phyloP scores from a whole-genome alignment of 441 rosid species.

The Manihot esculenta region DNA sequence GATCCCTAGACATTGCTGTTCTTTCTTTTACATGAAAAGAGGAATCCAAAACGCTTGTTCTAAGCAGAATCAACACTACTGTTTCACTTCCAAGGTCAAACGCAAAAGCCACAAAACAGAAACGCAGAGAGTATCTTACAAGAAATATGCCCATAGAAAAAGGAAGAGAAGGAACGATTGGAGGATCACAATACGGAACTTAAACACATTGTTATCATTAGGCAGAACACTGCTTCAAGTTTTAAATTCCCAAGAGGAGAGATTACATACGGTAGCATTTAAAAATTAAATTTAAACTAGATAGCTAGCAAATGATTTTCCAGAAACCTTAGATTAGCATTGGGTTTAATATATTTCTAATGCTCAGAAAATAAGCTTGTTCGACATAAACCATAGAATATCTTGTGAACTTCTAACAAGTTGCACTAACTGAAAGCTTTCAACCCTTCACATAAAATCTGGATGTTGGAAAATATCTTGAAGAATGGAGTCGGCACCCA shows the following conservation, averaged over 20 bases:
- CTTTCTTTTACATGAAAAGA: neutral
- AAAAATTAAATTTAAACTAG: too few relatives aligned
- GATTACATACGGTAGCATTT: too few relatives aligned
- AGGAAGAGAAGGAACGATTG: too few relatives aligned
- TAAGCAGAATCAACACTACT: too few relatives aligned
- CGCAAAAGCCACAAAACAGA: neutral
- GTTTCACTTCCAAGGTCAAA: slow-evolving; percentile 19
- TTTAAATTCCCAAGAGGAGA: too few relatives aligned
- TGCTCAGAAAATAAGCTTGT: neutral
- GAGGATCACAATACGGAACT: too few relatives aligned
- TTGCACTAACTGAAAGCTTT: neutral
- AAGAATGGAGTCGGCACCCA: slow-evolving; percentile 26
- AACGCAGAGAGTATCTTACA: neutral
- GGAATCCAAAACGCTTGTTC: too few relatives aligned
- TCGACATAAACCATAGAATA: too few relatives aligned
- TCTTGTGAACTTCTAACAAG: too few relatives aligned
- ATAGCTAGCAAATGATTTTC: neutral
- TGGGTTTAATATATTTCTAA: neutral
- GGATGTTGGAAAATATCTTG: slow-evolving; percentile 40
- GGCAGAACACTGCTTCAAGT: too few relatives aligned
- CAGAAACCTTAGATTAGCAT: neutral
- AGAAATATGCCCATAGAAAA: neutral
- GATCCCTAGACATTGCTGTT: too few relatives aligned
- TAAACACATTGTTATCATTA: neutral
- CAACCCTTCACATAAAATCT: slow-evolving; percentile 28